Conservation (phyloP, 2,329 filamentous ascomycete genomes). For the Fusarium torreyae region DNA sequence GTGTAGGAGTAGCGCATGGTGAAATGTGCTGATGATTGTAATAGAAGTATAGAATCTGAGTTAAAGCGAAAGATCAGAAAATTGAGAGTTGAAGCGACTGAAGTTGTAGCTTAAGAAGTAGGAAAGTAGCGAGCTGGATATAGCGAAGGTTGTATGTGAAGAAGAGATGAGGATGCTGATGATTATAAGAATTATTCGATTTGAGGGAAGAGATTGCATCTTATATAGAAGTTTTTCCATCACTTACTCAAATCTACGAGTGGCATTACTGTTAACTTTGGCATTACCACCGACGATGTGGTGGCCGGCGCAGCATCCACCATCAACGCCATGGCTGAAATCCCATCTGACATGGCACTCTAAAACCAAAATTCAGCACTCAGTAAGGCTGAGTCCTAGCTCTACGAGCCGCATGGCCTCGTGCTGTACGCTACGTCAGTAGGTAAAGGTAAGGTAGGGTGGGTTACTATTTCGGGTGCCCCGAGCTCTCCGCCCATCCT, state of each 20-base stretch:
- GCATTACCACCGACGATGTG: not conserved
- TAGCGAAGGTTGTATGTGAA: slow-evolving; percentile 18
- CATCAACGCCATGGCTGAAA: slow-evolving; percentile 2
- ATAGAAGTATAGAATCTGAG: not conserved
- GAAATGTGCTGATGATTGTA: not conserved
- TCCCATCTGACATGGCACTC: not conserved
- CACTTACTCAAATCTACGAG: no score
- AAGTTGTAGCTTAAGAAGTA: not conserved
- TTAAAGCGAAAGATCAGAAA: not conserved
- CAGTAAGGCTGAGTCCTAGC: slow-evolving; percentile 27
- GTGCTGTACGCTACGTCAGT: slow-evolving; percentile 4
- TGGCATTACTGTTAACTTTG: slow-evolving; percentile 1
- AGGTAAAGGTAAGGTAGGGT: not conserved
- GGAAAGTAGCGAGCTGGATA: not conserved
- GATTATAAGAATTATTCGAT: slow-evolving; percentile 7
- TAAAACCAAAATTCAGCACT: not conserved
- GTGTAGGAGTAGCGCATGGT: slow-evolving; percentile 45
- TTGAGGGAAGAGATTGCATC: not conserved
- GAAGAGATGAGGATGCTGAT: slow-evolving; percentile 25
- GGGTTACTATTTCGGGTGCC: slow-evolving; percentile 32
- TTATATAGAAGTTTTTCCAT: slow-evolving; percentile 24
- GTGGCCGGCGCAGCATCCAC: slow-evolving; percentile 12
- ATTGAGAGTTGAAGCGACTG: not conserved
- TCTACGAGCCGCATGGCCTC: not conserved
- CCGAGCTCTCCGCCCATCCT: slow-evolving; percentile 4